phyloP scores from a whole-genome alignment of 2,329 filamentous ascomycete genomes.

The Trichoderma hamatum region DNA sequence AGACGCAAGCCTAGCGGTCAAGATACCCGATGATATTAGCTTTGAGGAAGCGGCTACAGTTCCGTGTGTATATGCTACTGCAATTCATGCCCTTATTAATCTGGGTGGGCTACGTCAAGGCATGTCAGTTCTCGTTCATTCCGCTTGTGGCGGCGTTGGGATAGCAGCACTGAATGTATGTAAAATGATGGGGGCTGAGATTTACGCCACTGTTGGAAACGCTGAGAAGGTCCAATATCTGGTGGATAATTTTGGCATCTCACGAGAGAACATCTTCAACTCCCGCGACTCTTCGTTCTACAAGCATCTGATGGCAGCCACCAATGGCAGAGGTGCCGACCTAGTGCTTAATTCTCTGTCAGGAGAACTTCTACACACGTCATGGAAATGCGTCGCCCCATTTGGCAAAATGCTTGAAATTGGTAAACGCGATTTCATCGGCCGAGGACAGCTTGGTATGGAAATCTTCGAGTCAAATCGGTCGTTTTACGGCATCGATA shows the following conservation, averaged over 20 bases:
- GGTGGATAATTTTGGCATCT: conserved; percentile 37
- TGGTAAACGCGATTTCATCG: conserved; percentile 47
- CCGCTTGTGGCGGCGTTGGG: conserved; percentile 24
- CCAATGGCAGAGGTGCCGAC: conserved; percentile 40
- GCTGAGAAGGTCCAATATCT: conserved; percentile 43
- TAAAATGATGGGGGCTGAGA: conserved; percentile 14
- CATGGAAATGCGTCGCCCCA: conserved; percentile 49
- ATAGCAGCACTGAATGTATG: conserved; percentile 16
- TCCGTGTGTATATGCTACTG: conserved; percentile 39
- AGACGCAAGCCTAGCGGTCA: conserved; percentile 20
- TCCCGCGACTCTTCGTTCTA: conserved; percentile 41
- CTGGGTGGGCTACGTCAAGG: conserved; percentile 31
- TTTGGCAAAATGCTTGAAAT: conserved; percentile 52
- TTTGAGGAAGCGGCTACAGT: conserved; percentile 38
- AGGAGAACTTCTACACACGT: conserved; percentile 46
- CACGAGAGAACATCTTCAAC: conserved; percentile 40
- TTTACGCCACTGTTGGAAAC: conserved; percentile 43
- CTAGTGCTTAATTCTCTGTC: conserved; percentile 47
- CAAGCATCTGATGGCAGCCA: conserved; percentile 34
- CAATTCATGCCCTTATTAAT: conserved; percentile 32
- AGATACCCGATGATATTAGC: conserved; percentile 36
- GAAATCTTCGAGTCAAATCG: conserved; percentile 45
- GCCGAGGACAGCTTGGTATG: conserved; percentile 49
- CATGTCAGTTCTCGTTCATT: conserved; percentile 23
- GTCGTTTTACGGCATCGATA: conserved; percentile 41